phyloP scores from a whole-genome alignment of 129 eudicot species.

The Artemisia annua region DNA sequence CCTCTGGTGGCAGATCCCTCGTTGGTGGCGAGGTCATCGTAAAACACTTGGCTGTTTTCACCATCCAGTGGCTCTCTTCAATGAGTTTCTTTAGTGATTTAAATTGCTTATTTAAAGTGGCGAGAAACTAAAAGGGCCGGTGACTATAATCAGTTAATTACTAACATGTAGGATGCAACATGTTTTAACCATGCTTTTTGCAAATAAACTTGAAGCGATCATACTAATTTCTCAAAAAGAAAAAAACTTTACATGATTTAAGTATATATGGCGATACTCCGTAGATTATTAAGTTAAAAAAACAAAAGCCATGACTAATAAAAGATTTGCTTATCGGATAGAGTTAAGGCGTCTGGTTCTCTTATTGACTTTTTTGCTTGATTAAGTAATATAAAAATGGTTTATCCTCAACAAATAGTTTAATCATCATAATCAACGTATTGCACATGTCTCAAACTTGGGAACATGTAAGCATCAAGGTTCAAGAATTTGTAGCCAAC shows the following conservation, averaged over 20 bases:
- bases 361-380: constrained; percentile 12
- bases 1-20: constrained; percentile 9
- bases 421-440: not conserved
- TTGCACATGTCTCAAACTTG: constrained; percentile 21
- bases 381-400: not conserved
- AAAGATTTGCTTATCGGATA: not conserved
- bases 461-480: constrained; percentile 22
- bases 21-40: not conserved
- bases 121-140: too few relatives aligned
- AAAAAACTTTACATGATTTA: too few relatives aligned
- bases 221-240: too few relatives aligned
- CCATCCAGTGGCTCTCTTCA: not conserved
- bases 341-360: constrained; percentile 16
- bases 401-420: not conserved
- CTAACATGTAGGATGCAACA: too few relatives aligned
- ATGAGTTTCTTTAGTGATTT: constrained; percentile 3
- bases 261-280: too few relatives aligned
- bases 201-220: too few relatives aligned
- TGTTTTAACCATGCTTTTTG: too few relatives aligned
- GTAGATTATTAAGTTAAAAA: too few relatives aligned
- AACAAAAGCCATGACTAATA: too few relatives aligned
- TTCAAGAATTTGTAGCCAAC: not conserved
- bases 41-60: not conserved
- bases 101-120: not conserved
- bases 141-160: too few relatives aligned